Conservation (phyloP, 495 filamentous ascomycete species). For the Barbatosphaeria neglecta region DNA sequence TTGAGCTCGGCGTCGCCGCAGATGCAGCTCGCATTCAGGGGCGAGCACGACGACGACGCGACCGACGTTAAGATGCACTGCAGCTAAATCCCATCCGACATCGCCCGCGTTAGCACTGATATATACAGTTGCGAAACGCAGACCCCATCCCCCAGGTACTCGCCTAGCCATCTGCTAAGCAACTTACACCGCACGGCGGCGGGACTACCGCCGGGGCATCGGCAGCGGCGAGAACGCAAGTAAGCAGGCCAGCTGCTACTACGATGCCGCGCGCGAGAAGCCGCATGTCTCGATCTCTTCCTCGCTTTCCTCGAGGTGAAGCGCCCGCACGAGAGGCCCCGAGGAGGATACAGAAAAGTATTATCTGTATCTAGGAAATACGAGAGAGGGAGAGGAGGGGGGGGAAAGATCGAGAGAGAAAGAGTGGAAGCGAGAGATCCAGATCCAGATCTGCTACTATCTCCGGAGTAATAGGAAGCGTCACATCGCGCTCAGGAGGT, state of each 20-base stretch:
- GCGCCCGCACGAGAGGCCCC: neutral
- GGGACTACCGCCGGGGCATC: neutral
- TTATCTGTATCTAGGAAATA: too few relatives aligned
- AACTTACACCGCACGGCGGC: neutral
- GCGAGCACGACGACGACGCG: conserved; percentile 12
- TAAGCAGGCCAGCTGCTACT: neutral
- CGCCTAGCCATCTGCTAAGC: neutral
- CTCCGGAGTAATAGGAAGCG: too few relatives aligned
- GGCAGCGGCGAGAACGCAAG: neutral
- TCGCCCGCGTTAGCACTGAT: too few relatives aligned
- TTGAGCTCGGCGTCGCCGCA: conserved; percentile 16
- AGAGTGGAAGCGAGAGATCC: too few relatives aligned
- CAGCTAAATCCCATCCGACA: conserved; percentile 5
- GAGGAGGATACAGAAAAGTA: neutral
- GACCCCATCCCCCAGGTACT: neutral
- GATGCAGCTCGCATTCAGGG: conserved; percentile 18
- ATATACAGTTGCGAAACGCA: too few relatives aligned
- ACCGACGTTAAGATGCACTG: conserved; percentile 8
- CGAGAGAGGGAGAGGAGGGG: neutral
- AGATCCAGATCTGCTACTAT: too few relatives aligned
- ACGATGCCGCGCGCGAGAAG: too few relatives aligned
- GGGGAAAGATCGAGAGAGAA: too few relatives aligned
- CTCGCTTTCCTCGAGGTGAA: neutral
- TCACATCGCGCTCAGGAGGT: too few relatives aligned
- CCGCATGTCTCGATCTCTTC: too few relatives aligned